Percentiles rank a stretch among this genome's conserved stretches.
Conservation (phyloP, 345 rosid genomes). For the Iberis pinnata region DNA sequence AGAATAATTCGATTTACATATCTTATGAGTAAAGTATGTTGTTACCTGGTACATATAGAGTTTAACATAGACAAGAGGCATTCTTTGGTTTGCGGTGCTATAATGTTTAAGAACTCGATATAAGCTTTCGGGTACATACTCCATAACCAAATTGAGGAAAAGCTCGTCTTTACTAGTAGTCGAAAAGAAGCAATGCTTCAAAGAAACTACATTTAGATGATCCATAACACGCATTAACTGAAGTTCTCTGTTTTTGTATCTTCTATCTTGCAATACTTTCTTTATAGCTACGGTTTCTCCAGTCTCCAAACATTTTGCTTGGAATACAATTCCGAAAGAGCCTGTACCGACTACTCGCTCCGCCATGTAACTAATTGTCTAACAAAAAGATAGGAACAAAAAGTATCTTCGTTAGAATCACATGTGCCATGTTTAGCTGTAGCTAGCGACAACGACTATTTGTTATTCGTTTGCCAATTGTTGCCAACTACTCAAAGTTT, state of each 20-base stretch:
- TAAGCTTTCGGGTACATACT: constrained; percentile 86
- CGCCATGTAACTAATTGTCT: constrained; percentile 93
- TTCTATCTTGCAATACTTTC: constrained; percentile 72
- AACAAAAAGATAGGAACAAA: constrained; percentile 2
- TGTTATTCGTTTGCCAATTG: no score
- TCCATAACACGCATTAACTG: constrained; percentile 79
- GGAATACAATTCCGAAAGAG: constrained; percentile 80
- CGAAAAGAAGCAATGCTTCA: constrained; percentile 90
- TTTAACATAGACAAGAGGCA: constrained; percentile 81
- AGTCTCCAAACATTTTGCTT: constrained; percentile 84
- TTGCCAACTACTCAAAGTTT: no score
- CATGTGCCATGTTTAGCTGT: no score
- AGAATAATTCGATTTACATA: neutral
- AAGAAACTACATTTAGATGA: constrained; percentile 74
- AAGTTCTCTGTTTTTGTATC: constrained; percentile 84
- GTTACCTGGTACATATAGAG: constrained; percentile 79
- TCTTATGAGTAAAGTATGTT: neutral
- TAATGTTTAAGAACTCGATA: constrained; percentile 76
- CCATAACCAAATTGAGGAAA: constrained; percentile 85
- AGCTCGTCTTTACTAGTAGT: constrained; percentile 76
- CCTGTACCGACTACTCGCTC: constrained; percentile 87
- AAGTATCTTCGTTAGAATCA: neutral
- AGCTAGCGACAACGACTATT: no score
- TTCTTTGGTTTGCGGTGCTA: constrained; percentile 63
- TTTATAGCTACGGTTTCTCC: constrained; percentile 86